A percentile compares a stretch with the other conserved stretches of the same genome.
Evolutionary conservation across 805 yeast species (phyloP).

Genomic region (Metschnikowia dekortorum): DNA sequence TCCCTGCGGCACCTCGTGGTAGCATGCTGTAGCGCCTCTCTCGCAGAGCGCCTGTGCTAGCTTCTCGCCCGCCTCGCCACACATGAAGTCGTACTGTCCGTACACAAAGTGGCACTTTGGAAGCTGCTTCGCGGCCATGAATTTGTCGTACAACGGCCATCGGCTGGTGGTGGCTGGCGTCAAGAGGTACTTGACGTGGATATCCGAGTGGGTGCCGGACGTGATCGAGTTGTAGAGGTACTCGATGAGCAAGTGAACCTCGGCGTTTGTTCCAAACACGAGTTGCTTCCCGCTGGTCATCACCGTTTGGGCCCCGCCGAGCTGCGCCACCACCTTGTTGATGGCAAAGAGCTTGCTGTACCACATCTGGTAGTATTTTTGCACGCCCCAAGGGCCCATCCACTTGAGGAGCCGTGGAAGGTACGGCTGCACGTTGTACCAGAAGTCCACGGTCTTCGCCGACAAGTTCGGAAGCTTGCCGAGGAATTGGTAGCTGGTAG

Average conservation of each 20-base stretch:
- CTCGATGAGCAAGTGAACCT: conserved; percentile 33
- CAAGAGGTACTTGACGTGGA: conserved; percentile 44
- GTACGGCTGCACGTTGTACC: conserved; percentile 42
- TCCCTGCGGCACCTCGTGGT: conserved; percentile 27
- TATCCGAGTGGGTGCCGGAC: conserved; percentile 35
- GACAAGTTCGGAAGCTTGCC: conserved; percentile 44
- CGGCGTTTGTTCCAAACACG: conserved; percentile 36
- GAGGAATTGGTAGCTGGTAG: conserved; percentile 41
- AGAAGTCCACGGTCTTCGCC: conserved; percentile 22
- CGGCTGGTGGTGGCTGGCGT: conserved; percentile 59
- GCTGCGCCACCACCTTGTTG: conserved; percentile 29
- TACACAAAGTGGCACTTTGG: conserved; percentile 45
- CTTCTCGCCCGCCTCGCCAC: conserved; percentile 47
- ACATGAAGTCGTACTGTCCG: conserved; percentile 77
- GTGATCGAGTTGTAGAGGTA: conserved; percentile 40
- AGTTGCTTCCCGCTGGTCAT: conserved; percentile 27
- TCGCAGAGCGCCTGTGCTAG: conserved; percentile 23
- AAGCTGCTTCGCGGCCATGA: conserved; percentile 22
- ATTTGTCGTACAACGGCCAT: conserved; percentile 61
- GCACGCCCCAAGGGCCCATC: conserved; percentile 40
- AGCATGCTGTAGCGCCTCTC: conserved; percentile 6
- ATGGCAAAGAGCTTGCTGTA: conserved; percentile 36
- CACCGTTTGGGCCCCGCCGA: conserved; percentile 24
- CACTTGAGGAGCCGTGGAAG: conserved; percentile 46
- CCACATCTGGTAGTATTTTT: conserved; percentile 38